Evolutionary conservation across 768 basidiomycete genomes (phyloP).

Genomic region (Leccinum barrowsii): DNA sequence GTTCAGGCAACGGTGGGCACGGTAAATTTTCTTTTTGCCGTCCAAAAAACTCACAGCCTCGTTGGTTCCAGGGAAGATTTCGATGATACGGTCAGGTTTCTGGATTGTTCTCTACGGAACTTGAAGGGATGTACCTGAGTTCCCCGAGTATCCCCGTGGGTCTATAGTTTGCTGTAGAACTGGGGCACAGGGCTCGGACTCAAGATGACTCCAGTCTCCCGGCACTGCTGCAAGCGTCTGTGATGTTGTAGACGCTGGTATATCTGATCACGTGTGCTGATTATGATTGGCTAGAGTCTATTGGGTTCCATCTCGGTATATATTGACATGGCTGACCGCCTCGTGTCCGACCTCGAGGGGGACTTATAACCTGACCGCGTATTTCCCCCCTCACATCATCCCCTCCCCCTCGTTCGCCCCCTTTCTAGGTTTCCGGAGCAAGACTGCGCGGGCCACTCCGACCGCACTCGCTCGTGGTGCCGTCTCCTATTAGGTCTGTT

Average conservation of each 20-base stretch:
- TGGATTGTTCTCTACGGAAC: not conserved
- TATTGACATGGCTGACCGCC: conserved; percentile 14
- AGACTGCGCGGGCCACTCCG: conserved; percentile 23
- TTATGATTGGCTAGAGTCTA: conserved; percentile 19
- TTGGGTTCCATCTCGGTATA: conserved; percentile 12
- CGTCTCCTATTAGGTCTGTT: conserved; percentile 14
- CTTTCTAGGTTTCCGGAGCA: conserved; percentile 16
- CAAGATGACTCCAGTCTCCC: not conserved
- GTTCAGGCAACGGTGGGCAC: not conserved
- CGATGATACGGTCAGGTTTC: too few relatives aligned
- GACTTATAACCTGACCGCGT: conserved; percentile 15
- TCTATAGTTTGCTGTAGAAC: not conserved
- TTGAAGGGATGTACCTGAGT: too few relatives aligned
- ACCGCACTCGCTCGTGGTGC: conserved; percentile 16
- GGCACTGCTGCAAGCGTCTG: too few relatives aligned
- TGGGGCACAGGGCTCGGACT: not conserved
- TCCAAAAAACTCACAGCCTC: not conserved
- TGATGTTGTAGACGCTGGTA: not conserved
- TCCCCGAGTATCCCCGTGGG: not conserved
- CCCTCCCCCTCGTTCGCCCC: conserved; percentile 12
- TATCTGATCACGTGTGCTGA: conserved; percentile 22
- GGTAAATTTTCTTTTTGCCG: not conserved
- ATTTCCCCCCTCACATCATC: not conserved
- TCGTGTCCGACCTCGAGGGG: conserved; percentile 29
- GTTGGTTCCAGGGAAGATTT: not conserved